A percentile compares a stretch with the other conserved stretches of the same genome.
Evolutionary conservation across 805 yeast genomes (phyloP).

Genomic region (Candida xiaguanensis): DNA sequence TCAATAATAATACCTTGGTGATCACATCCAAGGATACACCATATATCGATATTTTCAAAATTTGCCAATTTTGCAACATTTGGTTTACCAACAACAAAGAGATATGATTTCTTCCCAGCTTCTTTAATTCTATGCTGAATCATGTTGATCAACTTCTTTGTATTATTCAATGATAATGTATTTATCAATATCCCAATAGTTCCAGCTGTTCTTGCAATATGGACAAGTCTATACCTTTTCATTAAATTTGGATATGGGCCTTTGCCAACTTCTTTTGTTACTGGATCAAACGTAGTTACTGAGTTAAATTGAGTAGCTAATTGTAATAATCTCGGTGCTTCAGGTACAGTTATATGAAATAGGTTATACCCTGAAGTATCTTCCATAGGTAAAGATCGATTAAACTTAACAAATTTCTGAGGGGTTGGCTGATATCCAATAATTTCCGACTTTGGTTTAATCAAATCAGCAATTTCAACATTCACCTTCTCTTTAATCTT

Average conservation of each 20-base stretch:
- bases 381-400: conserved; percentile 21
- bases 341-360: conserved; percentile 71
- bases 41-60: conserved; percentile 87
- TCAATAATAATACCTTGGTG: conserved; percentile 90
- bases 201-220: conserved; percentile 83
- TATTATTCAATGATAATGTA: conserved; percentile 77
- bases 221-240: conserved; percentile 84
- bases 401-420: conserved; percentile 7
- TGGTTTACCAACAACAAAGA: conserved; percentile 96
- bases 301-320: conserved; percentile 66
- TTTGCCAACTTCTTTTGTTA: conserved; percentile 21
- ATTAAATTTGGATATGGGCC: conserved; percentile 79
- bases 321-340: conserved; percentile 73
- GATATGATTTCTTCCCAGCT: conserved; percentile 87
- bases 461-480: conserved; percentile 31
- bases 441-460: conserved; percentile 29
- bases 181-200: conserved; percentile 90
- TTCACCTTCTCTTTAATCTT: conserved; percentile 33
- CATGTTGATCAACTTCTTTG: conserved; percentile 60
- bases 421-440: conserved; percentile 32
- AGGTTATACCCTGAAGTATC: conserved; percentile 46
- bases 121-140: conserved; percentile 58
- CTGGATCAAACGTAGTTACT: conserved; percentile 49
- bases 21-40: conserved; percentile 95
- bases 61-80: conserved; percentile 96